Conservation (phyloP, 2,329 filamentous ascomycete genomes). For the Phaeosphaeria sp. region DNA sequence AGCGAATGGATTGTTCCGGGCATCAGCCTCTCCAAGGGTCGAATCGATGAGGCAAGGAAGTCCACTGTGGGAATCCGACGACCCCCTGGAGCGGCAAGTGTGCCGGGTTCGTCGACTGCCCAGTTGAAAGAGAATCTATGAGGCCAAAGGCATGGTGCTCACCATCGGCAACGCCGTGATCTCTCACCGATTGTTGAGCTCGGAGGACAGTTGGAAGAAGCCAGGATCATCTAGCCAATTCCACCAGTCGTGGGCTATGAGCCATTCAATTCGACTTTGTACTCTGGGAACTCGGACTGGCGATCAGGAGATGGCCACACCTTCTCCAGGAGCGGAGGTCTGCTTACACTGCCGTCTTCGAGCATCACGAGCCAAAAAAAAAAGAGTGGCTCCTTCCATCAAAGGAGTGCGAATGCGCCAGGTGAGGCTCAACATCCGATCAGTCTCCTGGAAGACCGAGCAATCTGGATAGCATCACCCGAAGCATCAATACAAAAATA, state of each 20-base stretch:
- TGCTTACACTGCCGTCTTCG: not conserved
- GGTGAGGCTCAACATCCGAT: not conserved
- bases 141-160: not conserved
- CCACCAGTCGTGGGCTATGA: not conserved
- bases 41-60: constrained; percentile 73
- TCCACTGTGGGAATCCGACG: constrained; percentile 40
- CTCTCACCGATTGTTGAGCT: not conserved
- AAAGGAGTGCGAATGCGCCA: not conserved
- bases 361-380: not conserved
- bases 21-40: constrained; percentile 82
- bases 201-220: not conserved
- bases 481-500: not conserved
- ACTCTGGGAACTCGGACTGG: not conserved
- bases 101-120: not conserved
- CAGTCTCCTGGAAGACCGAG: not conserved
- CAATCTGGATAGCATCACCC: not conserved
- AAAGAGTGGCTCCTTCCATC: not conserved
- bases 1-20: constrained; percentile 89
- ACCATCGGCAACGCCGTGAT: not conserved
- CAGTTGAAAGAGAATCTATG: constrained; percentile 3
- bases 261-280: not conserved
- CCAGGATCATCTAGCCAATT: not conserved
- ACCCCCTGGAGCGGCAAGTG: constrained; percentile 34
- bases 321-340: not conserved
- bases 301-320: not conserved